Conservation (phyloP, 768 basidiomycete genomes). For the Agaricus sinodeliciosus region DNA sequence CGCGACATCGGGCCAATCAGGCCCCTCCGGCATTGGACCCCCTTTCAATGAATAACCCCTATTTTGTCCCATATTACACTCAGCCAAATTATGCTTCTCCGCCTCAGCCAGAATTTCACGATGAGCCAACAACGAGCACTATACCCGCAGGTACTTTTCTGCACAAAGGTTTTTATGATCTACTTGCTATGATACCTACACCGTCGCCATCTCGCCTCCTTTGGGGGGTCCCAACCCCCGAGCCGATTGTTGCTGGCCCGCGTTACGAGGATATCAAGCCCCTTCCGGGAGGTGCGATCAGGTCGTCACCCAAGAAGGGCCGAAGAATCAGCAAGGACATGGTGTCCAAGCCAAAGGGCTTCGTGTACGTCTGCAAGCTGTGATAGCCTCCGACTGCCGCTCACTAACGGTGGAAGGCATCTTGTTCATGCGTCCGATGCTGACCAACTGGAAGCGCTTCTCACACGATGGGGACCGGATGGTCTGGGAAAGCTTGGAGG, state of each 20-base stretch:
- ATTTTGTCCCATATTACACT: constrained; percentile 30
- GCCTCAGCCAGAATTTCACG: constrained; percentile 31
- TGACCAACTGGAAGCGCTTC: constrained; percentile 80
- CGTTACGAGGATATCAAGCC: constrained; percentile 56
- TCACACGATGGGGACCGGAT: constrained; percentile 85
- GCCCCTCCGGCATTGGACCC: constrained; percentile 16
- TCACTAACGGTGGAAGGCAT: constrained; percentile 45
- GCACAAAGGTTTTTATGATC: constrained; percentile 89
- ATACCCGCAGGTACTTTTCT: constrained; percentile 66
- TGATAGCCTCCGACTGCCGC: constrained; percentile 17
- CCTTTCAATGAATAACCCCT: constrained; percentile 26
- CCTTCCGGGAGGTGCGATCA: constrained; percentile 21
- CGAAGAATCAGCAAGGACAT: constrained; percentile 81
- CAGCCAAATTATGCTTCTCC: constrained; percentile 32
- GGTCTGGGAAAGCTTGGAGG: constrained; percentile 85
- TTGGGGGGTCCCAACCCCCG: constrained; percentile 38
- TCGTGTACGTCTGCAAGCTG: constrained; percentile 55
- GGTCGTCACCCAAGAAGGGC: constrained; percentile 42
- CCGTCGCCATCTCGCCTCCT: constrained; percentile 62
- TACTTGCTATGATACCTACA: constrained; percentile 71
- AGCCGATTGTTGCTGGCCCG: constrained; percentile 53
- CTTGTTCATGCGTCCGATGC: constrained; percentile 88
- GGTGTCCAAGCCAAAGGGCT: constrained; percentile 78
- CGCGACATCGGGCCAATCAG: constrained; percentile 1
- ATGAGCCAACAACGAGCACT: constrained; percentile 36